Conservation (phyloP, 192 early-diverging fungal species). For the Oehlia diaphana region DNA sequence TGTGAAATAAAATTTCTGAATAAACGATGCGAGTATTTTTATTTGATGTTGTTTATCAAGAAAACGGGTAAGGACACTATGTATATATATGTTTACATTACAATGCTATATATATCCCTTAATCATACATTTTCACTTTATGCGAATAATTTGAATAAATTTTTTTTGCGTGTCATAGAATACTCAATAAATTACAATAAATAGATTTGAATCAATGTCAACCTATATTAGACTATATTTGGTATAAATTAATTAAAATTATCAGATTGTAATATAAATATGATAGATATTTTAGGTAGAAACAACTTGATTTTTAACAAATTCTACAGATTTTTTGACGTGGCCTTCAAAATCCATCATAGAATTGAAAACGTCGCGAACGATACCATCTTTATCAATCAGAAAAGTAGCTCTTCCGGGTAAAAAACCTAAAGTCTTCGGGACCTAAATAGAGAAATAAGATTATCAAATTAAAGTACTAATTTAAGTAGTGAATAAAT, state of each 20-base stretch:
- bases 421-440: constrained; percentile 25
- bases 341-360: constrained; percentile 34
- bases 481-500: background rate
- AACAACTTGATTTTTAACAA: constrained; percentile 22
- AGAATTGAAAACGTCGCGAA: constrained; percentile 43
- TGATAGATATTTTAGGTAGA: background rate
- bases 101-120: background rate
- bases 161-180: no score
- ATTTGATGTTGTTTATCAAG: background rate
- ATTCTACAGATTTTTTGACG: constrained; percentile 34
- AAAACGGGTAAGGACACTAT: background rate
- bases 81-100: background rate
- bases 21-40: background rate
- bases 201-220: no score
- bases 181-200: no score
- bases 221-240: no score
- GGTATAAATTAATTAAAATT: background rate
- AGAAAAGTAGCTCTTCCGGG: constrained; percentile 40
- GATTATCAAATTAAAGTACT: background rate
- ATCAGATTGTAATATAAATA: background rate
- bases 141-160: no score
- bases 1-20: background rate
- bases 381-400: constrained; percentile 37
- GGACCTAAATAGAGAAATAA: constrained; percentile 19
- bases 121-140: no score